These are phyloP conservation scores for Eucalyptus polybractea DNA, from an alignment of 345 rosid species.

Conservation along the genomic window DNA sequence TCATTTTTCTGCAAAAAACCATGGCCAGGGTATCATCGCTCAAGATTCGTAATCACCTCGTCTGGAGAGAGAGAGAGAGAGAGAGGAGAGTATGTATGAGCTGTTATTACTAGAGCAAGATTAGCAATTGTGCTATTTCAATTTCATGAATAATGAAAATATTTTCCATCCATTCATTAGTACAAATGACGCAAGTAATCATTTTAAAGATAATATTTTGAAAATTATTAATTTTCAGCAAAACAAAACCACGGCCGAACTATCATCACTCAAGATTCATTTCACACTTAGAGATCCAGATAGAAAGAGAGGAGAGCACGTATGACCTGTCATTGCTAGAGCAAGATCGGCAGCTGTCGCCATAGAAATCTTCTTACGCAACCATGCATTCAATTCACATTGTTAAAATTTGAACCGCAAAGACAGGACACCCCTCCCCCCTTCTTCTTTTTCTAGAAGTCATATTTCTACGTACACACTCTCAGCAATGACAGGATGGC, in stretches of 20 bases:
- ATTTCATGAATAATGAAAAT: too few species aligned
- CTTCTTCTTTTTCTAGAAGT: not conserved
- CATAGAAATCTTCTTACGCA: not conserved
- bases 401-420: not conserved
- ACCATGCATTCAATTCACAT: not conserved
- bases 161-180: too few species aligned
- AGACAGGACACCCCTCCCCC: not conserved
- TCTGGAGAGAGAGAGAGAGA: too few species aligned
- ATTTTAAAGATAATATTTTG: rapidly evolving
- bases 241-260: rapidly evolving
- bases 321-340: not conserved
- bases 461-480: not conserved
- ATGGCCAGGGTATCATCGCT: rapidly evolving
- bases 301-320: not conserved
- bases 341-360: not conserved
- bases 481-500: not conserved
- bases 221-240: rapidly evolving
- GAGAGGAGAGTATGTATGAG: too few species aligned
- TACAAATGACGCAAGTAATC: rapidly evolving
- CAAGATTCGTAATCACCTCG: too few species aligned
- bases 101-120: too few species aligned
- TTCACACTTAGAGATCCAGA: not conserved
- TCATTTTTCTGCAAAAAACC: too few species aligned
- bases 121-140: rapidly evolving
- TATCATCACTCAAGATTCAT: not conserved